phyloP scores from a whole-genome alignment of 495 filamentous ascomycete genomes.

The Neurospora sp. region DNA sequence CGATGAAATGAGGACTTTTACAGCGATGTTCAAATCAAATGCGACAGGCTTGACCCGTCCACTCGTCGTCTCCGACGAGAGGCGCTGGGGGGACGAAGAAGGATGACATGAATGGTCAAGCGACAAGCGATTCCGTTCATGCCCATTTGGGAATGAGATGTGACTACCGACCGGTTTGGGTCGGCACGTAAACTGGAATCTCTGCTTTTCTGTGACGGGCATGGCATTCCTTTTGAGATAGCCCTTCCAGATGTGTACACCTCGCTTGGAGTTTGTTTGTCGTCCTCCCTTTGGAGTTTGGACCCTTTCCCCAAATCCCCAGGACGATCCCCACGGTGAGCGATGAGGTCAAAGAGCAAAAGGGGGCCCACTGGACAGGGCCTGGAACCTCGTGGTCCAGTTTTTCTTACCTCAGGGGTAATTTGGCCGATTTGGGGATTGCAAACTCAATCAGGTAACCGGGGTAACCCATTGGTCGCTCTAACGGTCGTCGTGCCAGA shows the following conservation, averaged over 20 bases:
- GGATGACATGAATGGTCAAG: background rate
- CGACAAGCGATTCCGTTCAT: background rate
- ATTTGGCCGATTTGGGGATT: background rate
- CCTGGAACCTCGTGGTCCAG: background rate
- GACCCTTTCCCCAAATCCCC: background rate
- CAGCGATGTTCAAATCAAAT: background rate
- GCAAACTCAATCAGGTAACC: background rate
- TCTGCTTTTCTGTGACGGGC: background rate
- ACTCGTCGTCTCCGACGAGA: background rate
- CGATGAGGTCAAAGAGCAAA: background rate
- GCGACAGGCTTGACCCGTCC: background rate
- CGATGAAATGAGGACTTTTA: constrained; percentile 11
- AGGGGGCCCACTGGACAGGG: background rate
- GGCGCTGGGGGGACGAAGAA: background rate
- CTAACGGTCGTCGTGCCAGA: background rate
- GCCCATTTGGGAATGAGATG: background rate
- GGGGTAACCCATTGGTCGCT: background rate
- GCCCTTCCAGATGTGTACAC: background rate
- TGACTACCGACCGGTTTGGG: background rate
- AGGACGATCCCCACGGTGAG: background rate
- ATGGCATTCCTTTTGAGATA: background rate
- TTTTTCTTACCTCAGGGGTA: background rate
- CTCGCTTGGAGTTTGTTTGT: background rate
- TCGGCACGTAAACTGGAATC: background rate
- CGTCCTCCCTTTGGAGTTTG: background rate